These are phyloP conservation scores for Penicillium maclennaniae DNA, from an alignment of 495 filamentous ascomycete species.

Conservation along the genomic window DNA sequence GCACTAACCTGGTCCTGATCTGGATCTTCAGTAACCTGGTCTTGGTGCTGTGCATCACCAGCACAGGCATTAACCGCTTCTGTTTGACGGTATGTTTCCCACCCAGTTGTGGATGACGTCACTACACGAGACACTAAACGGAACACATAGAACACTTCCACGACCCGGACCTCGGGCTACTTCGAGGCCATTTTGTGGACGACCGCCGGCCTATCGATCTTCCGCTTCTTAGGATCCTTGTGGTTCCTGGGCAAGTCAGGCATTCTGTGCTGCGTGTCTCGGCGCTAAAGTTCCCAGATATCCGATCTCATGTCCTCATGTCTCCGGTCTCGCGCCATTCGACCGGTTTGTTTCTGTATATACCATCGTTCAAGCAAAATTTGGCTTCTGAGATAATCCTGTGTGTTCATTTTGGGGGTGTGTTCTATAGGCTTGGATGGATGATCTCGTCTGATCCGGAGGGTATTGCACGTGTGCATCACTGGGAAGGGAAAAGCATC, in stretches of 20 bases:
- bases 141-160: slow-evolving; percentile 43
- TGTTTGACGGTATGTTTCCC: slow-evolving; percentile 81
- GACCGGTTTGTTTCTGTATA: slow-evolving; percentile 17
- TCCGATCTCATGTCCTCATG: neutral
- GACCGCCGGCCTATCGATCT: slow-evolving; percentile 73
- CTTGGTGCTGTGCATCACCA: slow-evolving; percentile 79
- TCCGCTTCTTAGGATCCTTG: slow-evolving; percentile 84
- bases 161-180: slow-evolving; percentile 74
- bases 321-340: neutral
- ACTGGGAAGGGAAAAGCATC: neutral
- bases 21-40: slow-evolving; percentile 95
- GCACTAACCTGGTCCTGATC: slow-evolving; percentile 79
- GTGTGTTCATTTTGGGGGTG: slow-evolving; percentile 4
- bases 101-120: too few relatives aligned
- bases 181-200: slow-evolving; percentile 87
- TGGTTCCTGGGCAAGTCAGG: slow-evolving; percentile 89
- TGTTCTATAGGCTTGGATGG: slow-evolving; percentile 16
- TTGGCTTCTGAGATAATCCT: slow-evolving; percentile 9
- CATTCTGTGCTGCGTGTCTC: slow-evolving; percentile 84
- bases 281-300: slow-evolving; percentile 40
- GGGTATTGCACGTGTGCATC: slow-evolving; percentile 11
- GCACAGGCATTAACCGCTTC: slow-evolving; percentile 69
- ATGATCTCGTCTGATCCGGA: slow-evolving; percentile 2
- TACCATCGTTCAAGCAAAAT: slow-evolving; percentile 10
- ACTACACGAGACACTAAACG: neutral